These are phyloP conservation scores for Torrubiella hemipterigena DNA, from an alignment of 2,329 filamentous ascomycete genomes.

Conservation along the genomic window DNA sequence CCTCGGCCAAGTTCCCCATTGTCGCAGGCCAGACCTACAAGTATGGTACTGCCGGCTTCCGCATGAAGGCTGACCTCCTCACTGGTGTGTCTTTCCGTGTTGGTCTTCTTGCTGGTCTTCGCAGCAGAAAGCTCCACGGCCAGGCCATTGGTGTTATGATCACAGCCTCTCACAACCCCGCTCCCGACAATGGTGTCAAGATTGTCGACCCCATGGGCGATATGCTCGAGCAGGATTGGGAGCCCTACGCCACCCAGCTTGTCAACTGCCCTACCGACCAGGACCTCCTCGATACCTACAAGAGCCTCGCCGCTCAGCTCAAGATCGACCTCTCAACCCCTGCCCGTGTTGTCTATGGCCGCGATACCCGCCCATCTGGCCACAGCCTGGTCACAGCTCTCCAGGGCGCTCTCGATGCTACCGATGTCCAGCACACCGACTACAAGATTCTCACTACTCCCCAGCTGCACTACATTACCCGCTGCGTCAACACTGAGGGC, in stretches of 20 bases:
- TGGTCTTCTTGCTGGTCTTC: slow-evolving; percentile 75
- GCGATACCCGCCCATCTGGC: slow-evolving; percentile 88
- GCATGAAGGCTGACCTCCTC: slow-evolving; percentile 65
- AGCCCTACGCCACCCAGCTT: slow-evolving; percentile 73
- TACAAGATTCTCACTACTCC: slow-evolving; percentile 90
- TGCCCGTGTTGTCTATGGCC: slow-evolving; percentile 76
- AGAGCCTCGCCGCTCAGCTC: slow-evolving; percentile 60
- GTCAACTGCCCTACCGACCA: slow-evolving; percentile 74
- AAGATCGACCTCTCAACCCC: slow-evolving; percentile 60
- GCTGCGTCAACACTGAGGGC: slow-evolving; percentile 85
- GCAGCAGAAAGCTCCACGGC: slow-evolving; percentile 79
- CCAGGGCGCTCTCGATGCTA: slow-evolving; percentile 65
- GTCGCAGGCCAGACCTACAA: slow-evolving; percentile 43
- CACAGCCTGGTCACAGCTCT: slow-evolving; percentile 71
- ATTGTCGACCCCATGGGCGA: slow-evolving; percentile 96
- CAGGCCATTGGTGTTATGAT: slow-evolving; percentile 96
- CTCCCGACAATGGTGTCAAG: slow-evolving; percentile 85
- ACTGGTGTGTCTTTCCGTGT: slow-evolving; percentile 89
- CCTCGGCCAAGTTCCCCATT: slow-evolving; percentile 51
- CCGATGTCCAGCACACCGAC: slow-evolving; percentile 64
- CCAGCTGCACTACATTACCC: slow-evolving; percentile 94
- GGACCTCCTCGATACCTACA: slow-evolving; percentile 64
- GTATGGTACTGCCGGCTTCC: slow-evolving; percentile 57
- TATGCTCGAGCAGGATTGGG: slow-evolving; percentile 96
- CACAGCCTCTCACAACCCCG: slow-evolving; percentile 85